Conservation (phyloP, 768 basidiomycete genomes). For the Suillus sp. region DNA sequence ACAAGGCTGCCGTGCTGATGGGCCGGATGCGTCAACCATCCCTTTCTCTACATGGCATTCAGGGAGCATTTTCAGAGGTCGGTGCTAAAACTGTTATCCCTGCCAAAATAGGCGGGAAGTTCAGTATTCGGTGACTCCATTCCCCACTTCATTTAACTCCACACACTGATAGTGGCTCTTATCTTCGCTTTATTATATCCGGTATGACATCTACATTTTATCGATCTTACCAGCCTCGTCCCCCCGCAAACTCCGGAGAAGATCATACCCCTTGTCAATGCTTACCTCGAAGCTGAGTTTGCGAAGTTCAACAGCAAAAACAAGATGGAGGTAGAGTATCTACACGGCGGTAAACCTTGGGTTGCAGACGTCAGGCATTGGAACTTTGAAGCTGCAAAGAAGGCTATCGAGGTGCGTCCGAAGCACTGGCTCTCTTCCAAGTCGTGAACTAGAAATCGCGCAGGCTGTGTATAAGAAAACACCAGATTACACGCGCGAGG, state of each 20-base stretch:
- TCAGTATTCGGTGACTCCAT: conserved; percentile 78
- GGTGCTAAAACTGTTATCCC: conserved; percentile 95
- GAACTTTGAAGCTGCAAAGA: conserved; percentile 89
- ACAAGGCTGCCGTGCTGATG: conserved; percentile 85
- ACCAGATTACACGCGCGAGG: conserved; percentile 86
- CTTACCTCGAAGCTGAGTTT: conserved; percentile 78
- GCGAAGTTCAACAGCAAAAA: conserved; percentile 86
- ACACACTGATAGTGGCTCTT: neutral
- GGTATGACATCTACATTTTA: neutral
- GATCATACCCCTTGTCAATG: conserved; percentile 68
- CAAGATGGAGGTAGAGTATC: conserved; percentile 65
- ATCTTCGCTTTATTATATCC: neutral
- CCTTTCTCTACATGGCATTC: conserved; percentile 92
- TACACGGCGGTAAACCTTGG: conserved; percentile 91
- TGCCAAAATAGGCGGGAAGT: conserved; percentile 85
- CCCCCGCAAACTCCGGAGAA: conserved; percentile 83
- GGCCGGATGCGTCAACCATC: conserved; percentile 90
- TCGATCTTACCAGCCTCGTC: conserved; percentile 54
- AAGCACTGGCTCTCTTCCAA: neutral
- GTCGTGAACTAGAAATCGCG: neutral
- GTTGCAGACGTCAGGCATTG: conserved; percentile 83
- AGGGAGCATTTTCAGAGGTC: conserved; percentile 86
- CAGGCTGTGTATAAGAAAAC: conserved; percentile 62
- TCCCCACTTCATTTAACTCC: neutral
- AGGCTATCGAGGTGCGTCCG: conserved; percentile 69